Conservation (phyloP, 202 grass and related monocot genomes). For the Zizania palustris region DNA sequence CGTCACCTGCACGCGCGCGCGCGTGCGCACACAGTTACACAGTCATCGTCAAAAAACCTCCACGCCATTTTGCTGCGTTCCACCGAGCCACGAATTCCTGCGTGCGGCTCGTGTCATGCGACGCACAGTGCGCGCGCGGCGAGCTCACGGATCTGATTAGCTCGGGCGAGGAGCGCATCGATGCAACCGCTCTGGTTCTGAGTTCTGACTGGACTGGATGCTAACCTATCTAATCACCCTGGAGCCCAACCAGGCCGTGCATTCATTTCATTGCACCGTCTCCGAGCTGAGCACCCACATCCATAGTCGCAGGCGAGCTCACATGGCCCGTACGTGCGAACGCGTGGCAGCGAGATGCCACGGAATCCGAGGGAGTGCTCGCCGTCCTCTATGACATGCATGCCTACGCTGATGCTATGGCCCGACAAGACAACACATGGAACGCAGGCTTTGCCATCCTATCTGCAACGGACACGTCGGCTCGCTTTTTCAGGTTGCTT, state of each 20-base stretch:
- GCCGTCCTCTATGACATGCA: conserved; percentile 8
- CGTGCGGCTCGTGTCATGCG: conserved; percentile 17
- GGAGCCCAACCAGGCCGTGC: conserved; percentile 43
- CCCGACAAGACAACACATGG: conserved; percentile 72
- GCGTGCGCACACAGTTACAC: too few relatives aligned
- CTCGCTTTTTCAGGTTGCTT: conserved; percentile 32
- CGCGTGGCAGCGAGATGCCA: conserved; percentile 42
- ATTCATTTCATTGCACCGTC: conserved; percentile 36
- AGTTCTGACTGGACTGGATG: not conserved
- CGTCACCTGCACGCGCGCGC: conserved; percentile 55
- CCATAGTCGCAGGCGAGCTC: conserved; percentile 22
- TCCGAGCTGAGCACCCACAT: not conserved
- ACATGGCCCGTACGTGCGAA: conserved; percentile 32
- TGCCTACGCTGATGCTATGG: conserved; percentile 34
- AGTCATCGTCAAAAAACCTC: not conserved
- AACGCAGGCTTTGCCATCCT: conserved; percentile 57
- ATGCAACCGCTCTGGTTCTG: conserved; percentile 18
- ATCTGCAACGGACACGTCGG: conserved; percentile 65
- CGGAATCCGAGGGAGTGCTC: conserved; percentile 3
- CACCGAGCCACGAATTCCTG: too few relatives aligned
- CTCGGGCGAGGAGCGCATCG: conserved; percentile 18
- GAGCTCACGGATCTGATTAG: not conserved
- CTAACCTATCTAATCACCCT: conserved; percentile 43
- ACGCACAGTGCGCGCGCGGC: not conserved
- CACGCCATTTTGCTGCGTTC: not conserved